Evolutionary conservation across 768 basidiomycete species (phyloP), one percentile per base, ranked within the genome.

Genomic region (Boletus bicolor): DNA sequence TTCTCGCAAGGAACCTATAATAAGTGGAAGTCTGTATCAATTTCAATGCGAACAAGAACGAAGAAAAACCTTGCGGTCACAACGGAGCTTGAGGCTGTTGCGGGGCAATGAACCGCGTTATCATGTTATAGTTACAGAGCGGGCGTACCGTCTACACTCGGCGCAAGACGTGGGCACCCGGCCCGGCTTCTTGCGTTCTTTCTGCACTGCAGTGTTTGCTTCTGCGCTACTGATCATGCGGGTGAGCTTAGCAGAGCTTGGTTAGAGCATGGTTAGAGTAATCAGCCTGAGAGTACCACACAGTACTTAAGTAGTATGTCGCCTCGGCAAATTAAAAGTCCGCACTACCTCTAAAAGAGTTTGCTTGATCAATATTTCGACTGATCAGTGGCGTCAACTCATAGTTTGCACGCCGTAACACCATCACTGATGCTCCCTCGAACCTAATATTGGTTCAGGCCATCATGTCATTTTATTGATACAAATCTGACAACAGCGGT

Each of bases 1-100:
- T 83, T 89, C 70, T 86, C 85, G 72, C 89, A 91, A 11, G 89
- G 89, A 35, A 89, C 78, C 87, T 90, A 61, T 26, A 45, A 46
- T 38, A 12, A 36, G 15, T 17, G 5, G 32, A 37, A 52, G 49
- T 52, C 49, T 28, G 24, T 44, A 64, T 74, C 56, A 67, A 42
- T 15, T 30, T 35, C 2, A 8, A 30, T 28, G 15, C 24, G 24
- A 30, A 14, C 1, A 7, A 15, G 15, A 10, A n/a, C 1, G 42
- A 56, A 49, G 17, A 28, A 51, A 28, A 24, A 83, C 85, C 68
- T 82, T 81, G 63, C 80, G 79, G 65, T 87, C 85, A 60, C 86
- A 88, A 34, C 80, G 77, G 42, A 88, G 73, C 67, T 88, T 87
- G 41, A 87, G 75, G 44, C 85, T 77, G 46, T 58, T 21, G 11